Evolutionary conservation across 331 rosid species (phyloP).

Genomic region (Malus hybrid): DNA sequence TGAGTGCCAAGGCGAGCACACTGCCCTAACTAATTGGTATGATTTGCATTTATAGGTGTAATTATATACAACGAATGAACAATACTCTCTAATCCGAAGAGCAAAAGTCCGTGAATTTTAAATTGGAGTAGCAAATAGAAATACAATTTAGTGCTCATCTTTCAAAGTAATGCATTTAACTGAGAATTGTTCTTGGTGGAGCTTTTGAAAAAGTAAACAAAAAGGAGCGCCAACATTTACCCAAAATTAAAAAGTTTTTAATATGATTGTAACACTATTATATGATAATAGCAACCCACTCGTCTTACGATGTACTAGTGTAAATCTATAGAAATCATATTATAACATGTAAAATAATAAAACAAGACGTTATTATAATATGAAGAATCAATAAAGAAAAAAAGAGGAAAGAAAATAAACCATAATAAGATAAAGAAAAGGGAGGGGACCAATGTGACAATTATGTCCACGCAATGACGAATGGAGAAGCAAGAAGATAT

Average conservation of each 20-base stretch:
- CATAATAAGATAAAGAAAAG: neutral
- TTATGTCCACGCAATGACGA: neutral
- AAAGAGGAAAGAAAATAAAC: neutral
- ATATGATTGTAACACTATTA: neutral
- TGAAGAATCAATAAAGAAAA: no score
- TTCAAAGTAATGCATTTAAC: no score
- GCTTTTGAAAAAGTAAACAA: neutral
- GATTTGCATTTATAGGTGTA: neutral
- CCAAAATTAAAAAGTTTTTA: no score
- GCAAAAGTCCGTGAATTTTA: no score
- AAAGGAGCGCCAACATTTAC: neutral
- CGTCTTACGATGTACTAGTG: neutral
- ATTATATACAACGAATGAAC: neutral
- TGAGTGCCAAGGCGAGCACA: neutral
- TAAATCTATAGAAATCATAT: no score
- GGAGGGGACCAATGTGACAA: neutral
- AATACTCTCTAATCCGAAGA: no score
- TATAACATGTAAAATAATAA: neutral
- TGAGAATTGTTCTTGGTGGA: neutral
- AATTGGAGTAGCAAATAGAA: neutral
- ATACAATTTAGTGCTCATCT: neutral
- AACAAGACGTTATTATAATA: neutral
- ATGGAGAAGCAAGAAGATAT: neutral
- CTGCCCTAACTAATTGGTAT: rapidly evolving
- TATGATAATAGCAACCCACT: neutral